phyloP scores from a whole-genome alignment of 345 rosid genomes.

The Isatis tinctoria region DNA sequence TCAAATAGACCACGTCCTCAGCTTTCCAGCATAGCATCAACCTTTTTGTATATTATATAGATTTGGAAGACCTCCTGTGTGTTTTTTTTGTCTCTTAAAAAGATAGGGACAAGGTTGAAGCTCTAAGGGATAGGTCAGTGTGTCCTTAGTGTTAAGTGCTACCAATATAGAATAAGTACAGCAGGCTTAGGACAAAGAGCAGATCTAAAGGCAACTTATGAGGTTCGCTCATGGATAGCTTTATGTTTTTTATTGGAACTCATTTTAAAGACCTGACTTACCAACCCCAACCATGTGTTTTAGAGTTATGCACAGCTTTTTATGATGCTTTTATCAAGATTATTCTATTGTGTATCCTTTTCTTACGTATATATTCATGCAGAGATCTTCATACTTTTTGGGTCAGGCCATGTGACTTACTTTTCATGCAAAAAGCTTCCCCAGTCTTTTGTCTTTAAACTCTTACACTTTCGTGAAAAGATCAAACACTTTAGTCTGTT shows the following conservation, averaged over 20 bases:
- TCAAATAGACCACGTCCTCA: not conserved
- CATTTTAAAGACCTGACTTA: conserved; percentile 34
- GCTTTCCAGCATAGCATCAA: conserved; percentile 12
- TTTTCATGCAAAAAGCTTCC: conserved; percentile 40
- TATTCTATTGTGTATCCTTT: conserved; percentile 27
- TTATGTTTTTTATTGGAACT: conserved; percentile 31
- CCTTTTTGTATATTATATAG: not conserved
- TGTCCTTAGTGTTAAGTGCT: conserved; percentile 17
- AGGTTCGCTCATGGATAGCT: conserved; percentile 30
- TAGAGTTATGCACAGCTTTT: conserved; percentile 32
- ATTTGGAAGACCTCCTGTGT: not conserved
- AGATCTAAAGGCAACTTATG: conserved; percentile 35
- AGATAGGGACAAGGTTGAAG: conserved; percentile 15
- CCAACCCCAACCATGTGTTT: conserved; percentile 44
- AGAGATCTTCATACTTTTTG: conserved; percentile 32
- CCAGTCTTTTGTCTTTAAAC: conserved; percentile 31
- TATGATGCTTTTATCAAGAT: conserved; percentile 32
- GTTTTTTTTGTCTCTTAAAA: not conserved
- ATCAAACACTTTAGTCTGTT: conserved; percentile 24
- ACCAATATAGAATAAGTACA: conserved; percentile 27
- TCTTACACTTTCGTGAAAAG: conserved; percentile 30
- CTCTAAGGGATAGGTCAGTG: conserved; percentile 18
- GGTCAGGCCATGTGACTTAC: conserved; percentile 37
- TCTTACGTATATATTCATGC: conserved; percentile 40
- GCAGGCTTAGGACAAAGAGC: conserved; percentile 26